Percentiles rank a stretch among this genome's conserved stretches.
These are phyloP conservation scores for Limonium bicolor DNA, from an alignment of 148 eudicot genomes.

Conservation along the genomic window DNA sequence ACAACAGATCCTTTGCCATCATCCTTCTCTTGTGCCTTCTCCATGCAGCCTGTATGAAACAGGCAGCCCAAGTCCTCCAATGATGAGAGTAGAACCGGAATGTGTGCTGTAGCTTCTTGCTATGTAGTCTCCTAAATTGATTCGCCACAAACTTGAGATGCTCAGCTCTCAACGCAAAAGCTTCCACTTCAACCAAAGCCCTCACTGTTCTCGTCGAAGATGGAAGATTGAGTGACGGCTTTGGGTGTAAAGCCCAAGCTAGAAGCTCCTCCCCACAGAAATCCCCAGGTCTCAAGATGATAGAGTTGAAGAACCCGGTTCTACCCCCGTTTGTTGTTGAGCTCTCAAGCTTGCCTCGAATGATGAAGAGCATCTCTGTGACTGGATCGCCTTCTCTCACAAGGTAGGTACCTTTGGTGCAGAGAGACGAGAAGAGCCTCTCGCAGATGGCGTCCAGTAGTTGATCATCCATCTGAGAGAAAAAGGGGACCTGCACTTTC, in stretches of 20 bases:
- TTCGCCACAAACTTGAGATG: conserved; percentile 71
- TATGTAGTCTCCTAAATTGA: conserved; percentile 73
- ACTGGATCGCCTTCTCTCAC: conserved; percentile 88
- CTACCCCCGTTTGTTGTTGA: conserved; percentile 82
- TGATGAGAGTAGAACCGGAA: conserved; percentile 79
- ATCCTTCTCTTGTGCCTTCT: conserved; percentile 45
- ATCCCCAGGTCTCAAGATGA: conserved; percentile 58
- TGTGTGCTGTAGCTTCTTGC: conserved; percentile 80
- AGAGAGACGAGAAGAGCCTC: conserved; percentile 60
- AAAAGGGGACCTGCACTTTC: conserved; percentile 72
- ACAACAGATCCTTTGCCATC: conserved; percentile 29
- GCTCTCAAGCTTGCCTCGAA: conserved; percentile 67
- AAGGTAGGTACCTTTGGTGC: conserved; percentile 62
- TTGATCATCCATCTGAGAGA: conserved; percentile 88
- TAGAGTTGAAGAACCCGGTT: conserved; percentile 69
- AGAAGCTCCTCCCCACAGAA: conserved; percentile 86
- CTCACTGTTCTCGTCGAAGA: conserved; percentile 71
- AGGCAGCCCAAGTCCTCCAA: conserved; percentile 93
- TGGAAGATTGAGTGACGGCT: conserved; percentile 49
- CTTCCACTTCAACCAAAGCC: conserved; percentile 72
- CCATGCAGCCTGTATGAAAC: conserved; percentile 89
- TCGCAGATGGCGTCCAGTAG: conserved; percentile 84
- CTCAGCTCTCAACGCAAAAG: conserved; percentile 68
- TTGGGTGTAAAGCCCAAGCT: conserved; percentile 74
- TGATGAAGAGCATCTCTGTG: conserved; percentile 73